phyloP scores from a whole-genome alignment of 2,329 filamentous ascomycete genomes.

The Xylaria sp. region DNA sequence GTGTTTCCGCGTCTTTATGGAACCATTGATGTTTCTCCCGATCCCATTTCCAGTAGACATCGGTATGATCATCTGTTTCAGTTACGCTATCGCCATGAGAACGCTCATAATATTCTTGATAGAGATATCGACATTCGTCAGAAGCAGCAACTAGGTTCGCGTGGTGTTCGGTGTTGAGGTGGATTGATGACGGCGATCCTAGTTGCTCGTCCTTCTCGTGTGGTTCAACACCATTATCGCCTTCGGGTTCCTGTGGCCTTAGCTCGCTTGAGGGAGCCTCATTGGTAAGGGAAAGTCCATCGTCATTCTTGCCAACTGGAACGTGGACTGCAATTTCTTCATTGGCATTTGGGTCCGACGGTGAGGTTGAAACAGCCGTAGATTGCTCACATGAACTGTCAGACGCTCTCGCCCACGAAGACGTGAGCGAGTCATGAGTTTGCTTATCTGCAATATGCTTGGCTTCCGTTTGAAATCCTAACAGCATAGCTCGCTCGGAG shows the following conservation, averaged over 20 bases:
- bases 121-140: constrained; percentile 16
- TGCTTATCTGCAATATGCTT: neutral
- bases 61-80: constrained; percentile 19
- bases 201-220: neutral
- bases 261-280: neutral
- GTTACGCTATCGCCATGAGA: neutral
- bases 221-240: neutral
- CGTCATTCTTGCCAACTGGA: neutral
- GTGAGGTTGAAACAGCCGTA: neutral
- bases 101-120: constrained; percentile 20
- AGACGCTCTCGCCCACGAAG: neutral
- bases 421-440: neutral
- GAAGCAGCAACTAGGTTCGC: constrained; percentile 24
- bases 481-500: too few species aligned
- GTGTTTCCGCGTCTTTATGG: constrained; percentile 31
- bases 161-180: constrained; percentile 11
- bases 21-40: constrained; percentile 32
- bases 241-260: neutral
- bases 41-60: constrained; percentile 39
- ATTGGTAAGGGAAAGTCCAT: neutral
- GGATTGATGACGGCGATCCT: neutral
- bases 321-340: constrained; percentile 1
- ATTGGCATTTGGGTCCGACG: neutral
- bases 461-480: neutral
- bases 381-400: constrained; percentile 21